Base-by-base conservation (phyloP, 1,284 basidiomycete genomes). In the Coriolopsis trogii region DNA sequence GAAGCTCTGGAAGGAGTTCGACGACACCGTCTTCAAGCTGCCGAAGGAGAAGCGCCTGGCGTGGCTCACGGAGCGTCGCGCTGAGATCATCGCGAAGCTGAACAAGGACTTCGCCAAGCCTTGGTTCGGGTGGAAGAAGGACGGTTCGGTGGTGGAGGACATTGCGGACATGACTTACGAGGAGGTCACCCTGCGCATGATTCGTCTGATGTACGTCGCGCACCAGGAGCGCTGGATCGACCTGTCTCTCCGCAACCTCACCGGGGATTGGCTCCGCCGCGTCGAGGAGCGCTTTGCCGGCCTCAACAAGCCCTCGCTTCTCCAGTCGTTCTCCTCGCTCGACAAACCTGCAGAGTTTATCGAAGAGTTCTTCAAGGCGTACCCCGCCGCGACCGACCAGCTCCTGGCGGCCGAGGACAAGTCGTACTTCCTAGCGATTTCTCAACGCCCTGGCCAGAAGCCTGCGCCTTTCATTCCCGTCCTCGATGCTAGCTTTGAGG, bases 391-490 rank as follows among this genome's bases (percentile, higher is more conserved):
- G 12, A 85, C 83, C 41, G 78, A 85, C 60, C 94, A 97, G 67
- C 84, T 97, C 37, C 81, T 99, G 46, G 91, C 94, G n/a, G 85
- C 93, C 8, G 96, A 98, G 71, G 96, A 99, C 72, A 89, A 90
- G 59, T 90, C 93, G 0, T 99, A 87, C 77, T 98, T 99, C 85
- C 82, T 99, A 41, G 89, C 91, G 31, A 96, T 99, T 66, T 82
- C 91, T 37, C 95, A 98, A 72, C 84, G 97, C 49, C 93, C 93
- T 13, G 93, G 93, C 13, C 96, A 99, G 79, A 99, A 99, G 78
- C 97, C 97, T 0, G 95, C 91, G 7, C 97, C 96, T 1, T 99
- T 98, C 80, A 98, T 99, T 63, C 95, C 96, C n/a, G 87, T 98
- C 44, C 82, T 99, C 41, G 95, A 98, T 71, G 84, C 86, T 21